Evolutionary conservation across 306 rosid species (phyloP).

Genomic region (Rubus idaeus): DNA sequence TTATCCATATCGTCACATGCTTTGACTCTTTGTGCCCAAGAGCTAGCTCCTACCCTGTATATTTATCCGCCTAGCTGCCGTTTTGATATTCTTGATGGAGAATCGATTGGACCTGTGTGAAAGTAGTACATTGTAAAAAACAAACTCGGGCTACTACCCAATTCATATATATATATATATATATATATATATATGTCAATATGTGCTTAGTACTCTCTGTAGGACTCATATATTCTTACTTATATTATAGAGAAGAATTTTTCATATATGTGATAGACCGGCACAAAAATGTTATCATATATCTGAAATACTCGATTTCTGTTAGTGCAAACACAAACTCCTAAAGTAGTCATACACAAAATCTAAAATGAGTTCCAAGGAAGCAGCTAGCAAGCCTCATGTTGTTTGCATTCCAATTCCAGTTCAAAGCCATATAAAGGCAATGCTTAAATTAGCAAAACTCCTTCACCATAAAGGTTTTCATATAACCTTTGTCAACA

Average conservation of each 20-base stretch:
- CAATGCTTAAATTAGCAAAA: slow-evolving; percentile 4
- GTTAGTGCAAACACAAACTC: background rate
- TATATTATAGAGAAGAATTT: no score
- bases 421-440: slow-evolving; percentile 1
- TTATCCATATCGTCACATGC: background rate
- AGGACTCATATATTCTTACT: no score
- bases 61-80: background rate
- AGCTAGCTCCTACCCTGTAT: background rate
- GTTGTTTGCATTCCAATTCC: background rate
- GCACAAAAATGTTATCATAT: background rate
- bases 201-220: background rate
- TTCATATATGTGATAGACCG: background rate
- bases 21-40: background rate
- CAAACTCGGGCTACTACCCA: background rate
- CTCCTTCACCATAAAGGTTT: slow-evolving; percentile 1
- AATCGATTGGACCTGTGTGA: background rate
- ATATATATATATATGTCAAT: no score
- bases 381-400: background rate
- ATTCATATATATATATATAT: background rate
- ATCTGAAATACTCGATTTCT: background rate
- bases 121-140: background rate
- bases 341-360: background rate
- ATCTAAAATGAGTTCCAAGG: background rate
- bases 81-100: background rate
- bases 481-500: slow-evolving; percentile 16